A percentile compares a stretch with the other conserved stretches of the same genome.
Conservation (phyloP, 768 basidiomycete species). For the Mycena chlorophos region DNA sequence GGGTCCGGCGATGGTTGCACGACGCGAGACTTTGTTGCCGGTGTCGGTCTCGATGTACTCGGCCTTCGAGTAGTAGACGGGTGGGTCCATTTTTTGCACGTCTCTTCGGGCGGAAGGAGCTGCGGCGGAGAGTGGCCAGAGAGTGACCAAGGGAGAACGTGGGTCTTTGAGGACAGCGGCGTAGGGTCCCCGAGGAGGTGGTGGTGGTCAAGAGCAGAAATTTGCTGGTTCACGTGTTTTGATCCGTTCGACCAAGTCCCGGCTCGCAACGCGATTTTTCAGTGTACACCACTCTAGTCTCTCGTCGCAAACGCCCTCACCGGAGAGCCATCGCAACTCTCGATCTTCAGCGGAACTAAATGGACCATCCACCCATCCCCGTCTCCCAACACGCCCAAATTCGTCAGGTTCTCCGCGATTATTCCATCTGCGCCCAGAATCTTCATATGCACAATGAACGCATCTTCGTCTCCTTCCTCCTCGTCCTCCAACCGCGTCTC, state of each 20-base stretch:
- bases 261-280: no score
- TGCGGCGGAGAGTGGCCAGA: no score
- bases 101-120: no score
- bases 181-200: no score
- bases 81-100: constrained; percentile 69
- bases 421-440: constrained; percentile 62
- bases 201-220: no score
- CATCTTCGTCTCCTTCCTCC: constrained; percentile 32
- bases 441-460: constrained; percentile 56
- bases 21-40: constrained; percentile 92
- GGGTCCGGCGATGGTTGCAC: constrained; percentile 88
- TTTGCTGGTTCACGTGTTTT: no score
- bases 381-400: constrained; percentile 43
- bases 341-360: constrained; percentile 59
- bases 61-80: constrained; percentile 75
- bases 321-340: constrained; percentile 65
- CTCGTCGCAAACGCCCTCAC: constrained; percentile 63
- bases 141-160: no score
- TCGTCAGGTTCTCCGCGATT: constrained; percentile 71
- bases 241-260: no score
- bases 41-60: constrained; percentile 95
- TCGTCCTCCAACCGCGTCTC: constrained; percentile 47
- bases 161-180: no score
- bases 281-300: no score
- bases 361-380: constrained; percentile 46